Evolutionary conservation across 345 rosid species (phyloP), one percentile per base, ranked within the genome.

Genomic region (Gossypium herbaceum): DNA sequence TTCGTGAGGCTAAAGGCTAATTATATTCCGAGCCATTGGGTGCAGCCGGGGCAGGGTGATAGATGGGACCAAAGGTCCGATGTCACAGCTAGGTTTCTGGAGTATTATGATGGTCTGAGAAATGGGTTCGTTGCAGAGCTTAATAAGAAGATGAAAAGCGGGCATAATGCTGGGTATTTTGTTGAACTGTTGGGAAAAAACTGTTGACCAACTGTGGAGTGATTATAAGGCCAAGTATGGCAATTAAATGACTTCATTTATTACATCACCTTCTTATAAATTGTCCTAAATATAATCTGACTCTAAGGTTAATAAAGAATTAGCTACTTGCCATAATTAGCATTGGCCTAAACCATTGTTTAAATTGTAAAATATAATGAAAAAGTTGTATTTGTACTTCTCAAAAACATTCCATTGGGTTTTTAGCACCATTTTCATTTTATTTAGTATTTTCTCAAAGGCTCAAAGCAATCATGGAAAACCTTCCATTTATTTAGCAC

Each of bases 1-100:
- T 88, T 67, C 27, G 90, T 92, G 73, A 89, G 92, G 86, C 77
- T 90, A 12, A 88, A 80, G 77, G 88, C 91, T 0, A 82, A 85
- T 8, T 84, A 82, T 0, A 80, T 44, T 2, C 90, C 89, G 0
- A 61, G 79, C 63, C 84, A 90, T 9, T 90, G 94, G 92, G 95
- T 85, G 29, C 15, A 79, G 20, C 81, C 97, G 0, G 94, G 94
- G 16, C 73, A 82, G 39, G 92, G 97, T 0, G 52, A 84, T 48
- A 72, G 80, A 57, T 92, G 96, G 96, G 91, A 92, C 39, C 87
- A 92, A 27, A 91, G 96, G 0, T 89, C 86, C 3, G 94, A 89
- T 43, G 85, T 91, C 7, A 89, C 94, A 0, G 90, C 91, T 0
- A 78, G 86, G 71, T 92, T 92, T 65, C 78, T 92, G 73, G 91